phyloP scores from a whole-genome alignment of 1,139 yeast species.

The Scheffersomyces cryptocercus region DNA sequence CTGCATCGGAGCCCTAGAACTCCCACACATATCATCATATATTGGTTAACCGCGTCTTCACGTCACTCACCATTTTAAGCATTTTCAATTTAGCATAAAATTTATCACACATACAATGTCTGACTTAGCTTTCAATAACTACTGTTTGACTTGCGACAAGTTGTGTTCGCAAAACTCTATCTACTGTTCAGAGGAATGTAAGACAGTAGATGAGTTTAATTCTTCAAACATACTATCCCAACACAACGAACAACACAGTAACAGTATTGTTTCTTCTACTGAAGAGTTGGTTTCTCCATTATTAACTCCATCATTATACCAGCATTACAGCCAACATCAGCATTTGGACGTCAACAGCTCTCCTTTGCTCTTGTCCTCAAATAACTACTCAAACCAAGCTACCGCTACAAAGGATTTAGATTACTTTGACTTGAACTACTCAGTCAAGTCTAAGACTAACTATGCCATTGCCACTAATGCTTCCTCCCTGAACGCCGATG shows the following conservation, averaged over 20 bases:
- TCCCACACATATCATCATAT: too few relatives aligned
- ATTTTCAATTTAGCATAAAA: not conserved
- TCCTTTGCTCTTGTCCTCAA: conserved; percentile 20
- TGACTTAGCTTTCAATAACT: conserved; percentile 61
- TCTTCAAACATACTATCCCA: conserved; percentile 8
- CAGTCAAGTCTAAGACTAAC: conserved; percentile 24
- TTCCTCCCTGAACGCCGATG: conserved; percentile 7
- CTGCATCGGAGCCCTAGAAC: too few relatives aligned
- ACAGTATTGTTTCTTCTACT: conserved; percentile 49
- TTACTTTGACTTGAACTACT: conserved; percentile 37
- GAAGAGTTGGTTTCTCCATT: conserved; percentile 41
- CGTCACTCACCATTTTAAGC: too few relatives aligned
- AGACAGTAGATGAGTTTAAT: conserved; percentile 40
- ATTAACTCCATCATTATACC: conserved; percentile 36
- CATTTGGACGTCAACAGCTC: conserved; percentile 17
- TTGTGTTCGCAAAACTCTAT: conserved; percentile 52
- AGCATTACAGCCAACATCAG: conserved; percentile 18
- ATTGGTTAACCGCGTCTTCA: too few relatives aligned
- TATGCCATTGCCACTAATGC: conserved; percentile 14
- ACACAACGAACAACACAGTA: not conserved
- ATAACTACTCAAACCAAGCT: conserved; percentile 4
- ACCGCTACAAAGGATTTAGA: conserved; percentile 22
- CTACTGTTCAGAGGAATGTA: conserved; percentile 65
- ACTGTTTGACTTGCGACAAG: conserved; percentile 66
- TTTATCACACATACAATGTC: conserved; percentile 19